These are phyloP conservation scores for Sclerotinia spermophila DNA, from an alignment of 2,329 filamentous ascomycete genomes.

Conservation along the genomic window DNA sequence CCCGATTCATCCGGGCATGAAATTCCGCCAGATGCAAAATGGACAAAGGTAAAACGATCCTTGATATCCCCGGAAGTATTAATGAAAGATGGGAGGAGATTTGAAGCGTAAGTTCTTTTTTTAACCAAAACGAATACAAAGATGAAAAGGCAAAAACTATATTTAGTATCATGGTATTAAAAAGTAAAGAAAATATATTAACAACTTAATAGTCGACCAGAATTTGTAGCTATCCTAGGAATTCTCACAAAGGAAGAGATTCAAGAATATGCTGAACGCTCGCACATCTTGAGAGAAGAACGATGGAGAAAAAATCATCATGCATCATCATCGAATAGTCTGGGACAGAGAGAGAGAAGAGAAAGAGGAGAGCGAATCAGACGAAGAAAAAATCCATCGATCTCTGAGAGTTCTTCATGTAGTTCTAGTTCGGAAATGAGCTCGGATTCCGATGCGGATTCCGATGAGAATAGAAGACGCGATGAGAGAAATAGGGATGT, in stretches of 20 bases:
- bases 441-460: neutral
- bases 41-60: slow-evolving; percentile 55
- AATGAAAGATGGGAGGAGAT: slow-evolving; percentile 52
- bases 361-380: neutral
- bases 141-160: too few species aligned
- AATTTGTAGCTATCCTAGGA: slow-evolving; percentile 59
- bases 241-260: slow-evolving; percentile 51
- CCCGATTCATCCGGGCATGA: slow-evolving; percentile 56
- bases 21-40: slow-evolving; percentile 55
- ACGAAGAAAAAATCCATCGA: neutral
- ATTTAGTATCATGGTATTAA: too few species aligned
- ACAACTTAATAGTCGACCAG: slow-evolving; percentile 47
- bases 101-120: slow-evolving; percentile 51
- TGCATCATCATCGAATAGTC: too few species aligned
- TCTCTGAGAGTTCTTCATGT: neutral
- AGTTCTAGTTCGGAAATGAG: neutral
- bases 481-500: neutral
- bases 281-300: slow-evolving; percentile 39
- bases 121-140: too few species aligned
- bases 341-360: neutral
- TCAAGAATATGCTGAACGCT: slow-evolving; percentile 46
- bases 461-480: neutral
- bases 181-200: too few species aligned
- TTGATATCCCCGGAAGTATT: slow-evolving; percentile 58
- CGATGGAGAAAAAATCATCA: slow-evolving; percentile 22